Evolutionary conservation across 1,284 basidiomycete species (phyloP).

Genomic region (Pterula multifida): DNA sequence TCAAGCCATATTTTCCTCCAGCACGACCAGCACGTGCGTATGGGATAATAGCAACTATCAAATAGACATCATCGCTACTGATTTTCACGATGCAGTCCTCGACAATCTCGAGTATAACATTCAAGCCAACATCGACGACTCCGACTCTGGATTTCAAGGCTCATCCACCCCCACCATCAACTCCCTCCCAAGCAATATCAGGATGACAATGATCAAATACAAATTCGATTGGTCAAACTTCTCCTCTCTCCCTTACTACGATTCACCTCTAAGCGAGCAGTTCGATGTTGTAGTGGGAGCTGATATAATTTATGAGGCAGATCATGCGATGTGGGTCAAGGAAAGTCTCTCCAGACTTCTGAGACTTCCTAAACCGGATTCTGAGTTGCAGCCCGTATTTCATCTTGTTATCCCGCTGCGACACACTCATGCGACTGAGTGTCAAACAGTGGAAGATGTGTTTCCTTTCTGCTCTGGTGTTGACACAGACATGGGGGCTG

Average conservation of each 20-base stretch:
- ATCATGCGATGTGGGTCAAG: conserved; percentile 59
- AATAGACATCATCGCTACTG: conserved; percentile 59
- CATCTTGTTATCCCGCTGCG: conserved; percentile 70
- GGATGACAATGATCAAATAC: conserved; percentile 7
- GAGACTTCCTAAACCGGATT: conserved; percentile 21
- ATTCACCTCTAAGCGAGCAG: conserved; percentile 19
- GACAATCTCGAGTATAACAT: conserved; percentile 65
- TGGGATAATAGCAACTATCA: conserved; percentile 3
- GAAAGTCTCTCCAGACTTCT: conserved; percentile 43
- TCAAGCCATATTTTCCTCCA: conserved; percentile 11
- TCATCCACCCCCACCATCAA: background rate
- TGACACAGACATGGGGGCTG: conserved; percentile 2
- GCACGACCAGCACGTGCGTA: conserved; percentile 3
- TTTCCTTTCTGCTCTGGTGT: conserved; percentile 27
- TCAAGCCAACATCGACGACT: conserved; percentile 37
- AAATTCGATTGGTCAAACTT: conserved; percentile 61
- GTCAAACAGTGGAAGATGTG: conserved; percentile 38
- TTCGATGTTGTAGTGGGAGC: conserved; percentile 68
- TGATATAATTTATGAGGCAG: conserved; percentile 65
- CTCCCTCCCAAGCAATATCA: background rate
- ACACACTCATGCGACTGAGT: conserved; percentile 49
- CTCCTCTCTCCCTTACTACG: conserved; percentile 11
- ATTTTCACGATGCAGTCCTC: conserved; percentile 69
- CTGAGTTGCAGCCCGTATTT: conserved; percentile 26
- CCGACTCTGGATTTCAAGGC: background rate